Evolutionary conservation across 1,284 basidiomycete genomes (phyloP).

Genomic region (Wallemia mellicola): DNA sequence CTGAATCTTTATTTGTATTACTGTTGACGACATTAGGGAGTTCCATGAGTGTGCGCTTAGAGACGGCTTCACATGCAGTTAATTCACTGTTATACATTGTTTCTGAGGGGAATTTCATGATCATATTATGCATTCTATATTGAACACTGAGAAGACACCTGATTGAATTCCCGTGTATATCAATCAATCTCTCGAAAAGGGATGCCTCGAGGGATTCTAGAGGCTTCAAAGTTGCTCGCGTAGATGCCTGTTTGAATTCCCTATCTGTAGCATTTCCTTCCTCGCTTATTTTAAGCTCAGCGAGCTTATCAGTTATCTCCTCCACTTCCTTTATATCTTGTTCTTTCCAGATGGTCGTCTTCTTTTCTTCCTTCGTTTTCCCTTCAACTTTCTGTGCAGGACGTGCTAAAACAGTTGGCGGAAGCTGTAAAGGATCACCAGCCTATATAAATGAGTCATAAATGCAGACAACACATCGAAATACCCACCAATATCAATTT

Average conservation of each 20-base stretch:
- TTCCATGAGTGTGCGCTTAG: conserved; percentile 36
- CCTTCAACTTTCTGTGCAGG: conserved; percentile 10
- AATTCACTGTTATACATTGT: conserved; percentile 50
- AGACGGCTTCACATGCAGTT: conserved; percentile 37
- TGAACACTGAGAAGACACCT: conserved; percentile 65
- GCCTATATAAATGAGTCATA: conserved; percentile 9
- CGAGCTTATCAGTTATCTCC: too few species aligned
- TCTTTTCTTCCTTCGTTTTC: conserved; percentile 4
- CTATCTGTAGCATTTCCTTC: too few species aligned
- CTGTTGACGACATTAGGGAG: conserved; percentile 27
- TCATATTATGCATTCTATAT: conserved; percentile 50
- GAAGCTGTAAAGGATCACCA: conserved; percentile 26
- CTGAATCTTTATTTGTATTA: conserved; percentile 23
- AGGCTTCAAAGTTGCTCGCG: conserved; percentile 20
- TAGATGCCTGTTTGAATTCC: too few species aligned
- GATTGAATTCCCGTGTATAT: conserved; percentile 49
- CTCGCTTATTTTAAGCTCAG: too few species aligned
- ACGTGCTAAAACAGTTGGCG: conserved; percentile 57
- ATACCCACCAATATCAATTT: conserved; percentile 57
- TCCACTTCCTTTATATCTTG: neutral
- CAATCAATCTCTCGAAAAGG: conserved; percentile 65
- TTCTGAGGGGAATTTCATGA: conserved; percentile 59
- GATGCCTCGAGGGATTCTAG: conserved; percentile 58
- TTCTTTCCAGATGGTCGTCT: neutral
- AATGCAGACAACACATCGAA: neutral